Evolutionary conservation across 352 stramenopile genomes (phyloP).

Genomic region (Phytophthora tentaculata): DNA sequence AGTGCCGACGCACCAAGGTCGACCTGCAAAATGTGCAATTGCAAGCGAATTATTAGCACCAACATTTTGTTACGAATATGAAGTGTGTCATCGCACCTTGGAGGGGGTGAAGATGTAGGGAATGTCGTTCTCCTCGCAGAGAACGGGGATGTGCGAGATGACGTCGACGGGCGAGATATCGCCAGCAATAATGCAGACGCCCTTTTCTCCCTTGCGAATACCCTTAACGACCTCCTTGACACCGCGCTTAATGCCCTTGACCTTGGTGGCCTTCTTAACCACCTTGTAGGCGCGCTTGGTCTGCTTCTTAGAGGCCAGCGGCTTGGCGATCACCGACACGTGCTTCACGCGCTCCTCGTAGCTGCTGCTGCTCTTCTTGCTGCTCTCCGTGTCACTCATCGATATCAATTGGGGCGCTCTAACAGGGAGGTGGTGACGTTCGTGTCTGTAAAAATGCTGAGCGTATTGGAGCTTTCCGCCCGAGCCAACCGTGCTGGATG

Average conservation of each 20-base stretch:
- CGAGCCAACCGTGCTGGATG: constrained; percentile 37
- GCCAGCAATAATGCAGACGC: constrained; percentile 98
- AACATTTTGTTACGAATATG: neutral
- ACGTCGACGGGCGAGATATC: constrained; percentile 99
- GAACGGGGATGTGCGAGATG: constrained; percentile 98
- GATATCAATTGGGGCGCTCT: constrained; percentile 7
- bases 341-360: constrained; percentile 91
- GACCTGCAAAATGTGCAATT: constrained; percentile 45
- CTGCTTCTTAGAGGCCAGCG: constrained; percentile 98
- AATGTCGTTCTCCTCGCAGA: constrained; percentile 99
- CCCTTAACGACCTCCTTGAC: constrained; percentile 99
- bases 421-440: constrained; percentile 18
- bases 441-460: constrained; percentile 31
- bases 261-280: constrained; percentile 95
- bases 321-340: constrained; percentile 94
- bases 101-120: constrained; percentile 98
- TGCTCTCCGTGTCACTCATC: constrained; percentile 80
- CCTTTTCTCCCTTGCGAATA: constrained; percentile 97
- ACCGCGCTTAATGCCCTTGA: constrained; percentile 97
- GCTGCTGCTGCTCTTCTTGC: constrained; percentile 51
- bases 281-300: constrained; percentile 95
- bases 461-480: constrained; percentile 23
- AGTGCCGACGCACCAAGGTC: constrained; percentile 95
- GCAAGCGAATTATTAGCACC: constrained; percentile 17
- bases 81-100: constrained; percentile 73